Evolutionary conservation across 2,329 filamentous ascomycete genomes (phyloP), one percentile per base, ranked within the genome.

Genomic region (Cercospora zeae-maydis): DNA sequence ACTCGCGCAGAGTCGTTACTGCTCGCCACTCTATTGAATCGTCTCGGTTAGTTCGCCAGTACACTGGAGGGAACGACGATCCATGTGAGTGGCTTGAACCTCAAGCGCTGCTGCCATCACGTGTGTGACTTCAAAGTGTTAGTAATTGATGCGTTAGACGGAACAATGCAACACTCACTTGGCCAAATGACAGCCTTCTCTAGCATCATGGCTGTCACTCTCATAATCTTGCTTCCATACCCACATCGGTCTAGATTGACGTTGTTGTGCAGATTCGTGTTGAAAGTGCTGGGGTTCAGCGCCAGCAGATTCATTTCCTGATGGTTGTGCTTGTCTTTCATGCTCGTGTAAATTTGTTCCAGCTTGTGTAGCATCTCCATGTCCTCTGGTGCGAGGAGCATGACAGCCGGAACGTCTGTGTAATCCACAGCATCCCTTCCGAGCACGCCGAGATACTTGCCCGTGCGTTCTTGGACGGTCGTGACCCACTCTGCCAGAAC

Each of bases 401-500:
- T 92, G 61, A 96, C 89, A 1, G 88, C 91, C 2, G 92, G 92
- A 7, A 96, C 90, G 69, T 93, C 88, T 0, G 83, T 81, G 57
- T 91, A 83, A 70, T 97, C 92, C 34, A 95, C 85, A 0, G 89
- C 84, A 66, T 96, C 90, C 63, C 89, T 88, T 11, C 93, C 93
- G 1, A 98, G 83, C 5, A 97, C 86, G 4, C 93, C 93, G 5
- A 98, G 77, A 71, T 95, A 96, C 4, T 87, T 87, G 0, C 93
- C 93, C n/a, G 97, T 90, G 8, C 95, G 89, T 72, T 97, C 93
- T 75, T 99, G 95, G 3, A 98, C 86, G 1, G 92, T 95, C 4
- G 91, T 90, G 42, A 95, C 85, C 93, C 93, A 99, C 77, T 98
- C 93, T 0, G 92, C 92, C 33, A 99, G 84, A 1, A 98, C 92